These are phyloP conservation scores for Panicum hallii DNA, from an alignment of 202 grass and related monocot species.

Conservation along the genomic window DNA sequence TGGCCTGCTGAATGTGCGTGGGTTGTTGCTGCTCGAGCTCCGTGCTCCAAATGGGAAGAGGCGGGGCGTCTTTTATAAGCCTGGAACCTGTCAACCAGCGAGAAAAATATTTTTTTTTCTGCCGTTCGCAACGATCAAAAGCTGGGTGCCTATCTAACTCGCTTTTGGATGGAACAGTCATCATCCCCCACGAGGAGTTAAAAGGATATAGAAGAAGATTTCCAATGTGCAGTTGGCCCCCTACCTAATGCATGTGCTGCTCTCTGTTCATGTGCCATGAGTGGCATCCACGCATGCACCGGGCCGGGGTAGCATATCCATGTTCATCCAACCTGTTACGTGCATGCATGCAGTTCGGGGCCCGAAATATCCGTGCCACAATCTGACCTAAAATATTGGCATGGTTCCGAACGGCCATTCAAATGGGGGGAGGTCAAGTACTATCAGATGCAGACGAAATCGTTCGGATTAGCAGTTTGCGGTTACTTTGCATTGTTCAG, in stretches of 20 bases:
- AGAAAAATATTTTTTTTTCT: neutral
- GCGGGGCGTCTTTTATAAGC: slow-evolving; percentile 56
- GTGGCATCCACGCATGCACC: slow-evolving; percentile 39
- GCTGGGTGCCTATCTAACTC: slow-evolving; percentile 26
- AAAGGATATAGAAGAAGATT: slow-evolving; percentile 24
- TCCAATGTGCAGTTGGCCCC: slow-evolving; percentile 31
- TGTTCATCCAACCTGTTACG: slow-evolving; percentile 21
- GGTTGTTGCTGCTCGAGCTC: slow-evolving; percentile 51
- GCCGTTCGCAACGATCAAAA: slow-evolving; percentile 21
- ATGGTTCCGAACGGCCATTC: neutral
- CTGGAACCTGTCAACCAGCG: neutral
- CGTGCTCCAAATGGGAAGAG: slow-evolving; percentile 40
- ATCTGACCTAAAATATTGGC: neutral
- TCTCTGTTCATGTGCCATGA: slow-evolving; percentile 47
- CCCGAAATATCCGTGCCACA: neutral
- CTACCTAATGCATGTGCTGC: slow-evolving; percentile 50
- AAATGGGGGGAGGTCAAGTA: neutral
- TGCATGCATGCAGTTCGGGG: slow-evolving; percentile 22
- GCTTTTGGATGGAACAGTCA: slow-evolving; percentile 60
- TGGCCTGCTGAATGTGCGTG: neutral
- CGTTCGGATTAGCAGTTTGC: neutral
- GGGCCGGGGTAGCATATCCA: neutral
- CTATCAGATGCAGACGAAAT: neutral
- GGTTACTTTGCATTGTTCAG: neutral
- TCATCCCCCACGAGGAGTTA: slow-evolving; percentile 36